Conservation (phyloP, 2,329 filamentous ascomycete genomes). For the Fusarium longipes region DNA sequence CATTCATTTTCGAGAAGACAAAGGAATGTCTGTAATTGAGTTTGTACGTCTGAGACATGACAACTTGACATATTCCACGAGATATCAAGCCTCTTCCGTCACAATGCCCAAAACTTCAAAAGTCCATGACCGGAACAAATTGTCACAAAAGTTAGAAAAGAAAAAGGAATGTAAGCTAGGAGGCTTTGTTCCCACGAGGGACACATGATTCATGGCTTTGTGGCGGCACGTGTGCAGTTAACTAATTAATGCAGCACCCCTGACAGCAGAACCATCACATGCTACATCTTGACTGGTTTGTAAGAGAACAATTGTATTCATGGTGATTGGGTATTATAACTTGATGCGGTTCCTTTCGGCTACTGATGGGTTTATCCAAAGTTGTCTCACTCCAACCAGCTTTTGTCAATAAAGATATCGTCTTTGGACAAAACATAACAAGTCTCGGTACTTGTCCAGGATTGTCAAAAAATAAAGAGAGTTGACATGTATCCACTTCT, state of each 20-base stretch:
- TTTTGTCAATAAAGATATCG: too few species aligned
- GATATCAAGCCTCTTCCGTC: slow-evolving; percentile 20
- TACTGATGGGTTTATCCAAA: neutral
- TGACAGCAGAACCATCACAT: slow-evolving; percentile 24
- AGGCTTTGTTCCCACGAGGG: slow-evolving; percentile 16
- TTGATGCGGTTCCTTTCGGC: neutral
- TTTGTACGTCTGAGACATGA: neutral
- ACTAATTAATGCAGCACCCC: slow-evolving; percentile 15
- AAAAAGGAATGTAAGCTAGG: slow-evolving; percentile 24
- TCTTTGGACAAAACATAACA: neutral
- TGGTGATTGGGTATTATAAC: neutral
- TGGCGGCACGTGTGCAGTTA: slow-evolving; percentile 27
- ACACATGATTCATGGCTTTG: slow-evolving; percentile 36
- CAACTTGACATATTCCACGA: neutral
- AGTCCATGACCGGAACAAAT: neutral
- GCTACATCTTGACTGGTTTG: slow-evolving; percentile 14
- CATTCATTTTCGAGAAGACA: neutral
- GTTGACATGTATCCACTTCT: neutral
- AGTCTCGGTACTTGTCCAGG: neutral
- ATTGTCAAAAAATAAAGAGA: neutral
- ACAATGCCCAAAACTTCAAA: neutral
- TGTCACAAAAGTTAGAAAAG: neutral
- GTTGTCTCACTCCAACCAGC: neutral
- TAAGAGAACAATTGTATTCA: neutral
- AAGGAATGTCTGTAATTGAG: neutral